phyloP scores from a whole-genome alignment of 352 stramenopile species.

The Pythium apleroticum region DNA sequence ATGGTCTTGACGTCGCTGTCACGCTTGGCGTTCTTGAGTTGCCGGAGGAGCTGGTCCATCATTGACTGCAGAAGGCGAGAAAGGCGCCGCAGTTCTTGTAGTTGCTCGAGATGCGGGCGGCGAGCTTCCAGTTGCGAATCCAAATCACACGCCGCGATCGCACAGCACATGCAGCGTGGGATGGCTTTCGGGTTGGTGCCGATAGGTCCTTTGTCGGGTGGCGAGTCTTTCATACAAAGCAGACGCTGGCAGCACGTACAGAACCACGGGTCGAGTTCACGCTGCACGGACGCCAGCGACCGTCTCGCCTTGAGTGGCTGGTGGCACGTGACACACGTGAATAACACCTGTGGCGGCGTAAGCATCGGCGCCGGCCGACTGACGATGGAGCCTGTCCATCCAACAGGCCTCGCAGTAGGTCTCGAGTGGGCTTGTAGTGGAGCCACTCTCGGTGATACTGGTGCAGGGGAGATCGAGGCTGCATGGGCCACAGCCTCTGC shows the following conservation, averaged over 20 bases:
- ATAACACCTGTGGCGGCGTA: background rate
- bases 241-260: constrained; percentile 6
- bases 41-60: background rate
- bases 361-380: background rate
- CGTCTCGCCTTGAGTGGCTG: background rate
- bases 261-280: background rate
- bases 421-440: background rate
- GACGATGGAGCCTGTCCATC: background rate
- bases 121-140: background rate
- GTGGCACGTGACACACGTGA: constrained; percentile 1
- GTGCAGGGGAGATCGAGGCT: background rate
- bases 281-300: background rate
- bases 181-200: background rate
- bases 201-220: background rate
- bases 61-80: background rate
- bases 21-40: background rate
- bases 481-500: background rate
- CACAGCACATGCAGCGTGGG: background rate
- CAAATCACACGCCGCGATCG: background rate
- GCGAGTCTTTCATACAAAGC: constrained; percentile 5
- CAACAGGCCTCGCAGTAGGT: background rate
- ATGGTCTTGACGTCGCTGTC: background rate
- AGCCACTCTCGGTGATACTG: background rate
- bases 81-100: background rate
- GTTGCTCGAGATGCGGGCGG: background rate